These are phyloP conservation scores for Pistacia vera DNA, from an alignment of 345 rosid genomes.

Conservation along the genomic window DNA sequence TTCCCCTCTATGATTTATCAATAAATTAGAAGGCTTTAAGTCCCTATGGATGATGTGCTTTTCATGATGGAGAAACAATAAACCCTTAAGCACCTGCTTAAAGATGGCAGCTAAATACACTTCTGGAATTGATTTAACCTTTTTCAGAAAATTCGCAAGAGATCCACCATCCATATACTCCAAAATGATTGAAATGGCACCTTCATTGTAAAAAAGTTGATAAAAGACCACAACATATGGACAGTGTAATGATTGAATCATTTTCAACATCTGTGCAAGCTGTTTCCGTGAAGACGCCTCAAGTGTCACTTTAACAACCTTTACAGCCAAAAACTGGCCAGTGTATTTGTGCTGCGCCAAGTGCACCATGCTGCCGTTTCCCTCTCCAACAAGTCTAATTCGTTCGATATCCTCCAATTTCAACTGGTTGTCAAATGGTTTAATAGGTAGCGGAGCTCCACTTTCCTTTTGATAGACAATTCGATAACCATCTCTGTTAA, in stretches of 20 bases:
- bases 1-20: conserved; percentile 85
- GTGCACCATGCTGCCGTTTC: conserved; percentile 3
- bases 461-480: conserved; percentile 52
- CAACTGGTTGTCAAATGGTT: conserved; percentile 69
- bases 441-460: conserved; percentile 63
- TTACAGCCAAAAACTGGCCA: no score
- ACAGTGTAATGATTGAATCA: conserved; percentile 69
- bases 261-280: conserved; percentile 70
- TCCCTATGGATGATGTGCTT: conserved; percentile 80
- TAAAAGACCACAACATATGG: conserved; percentile 73
- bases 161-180: conserved; percentile 94
- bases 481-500: conserved; percentile 82
- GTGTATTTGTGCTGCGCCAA: no score
- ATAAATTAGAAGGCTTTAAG: conserved; percentile 77
- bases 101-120: conserved; percentile 65
- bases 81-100: conserved; percentile 78
- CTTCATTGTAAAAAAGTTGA: conserved; percentile 68
- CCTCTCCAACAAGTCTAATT: conserved; percentile 79
- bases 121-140: conserved; percentile 66
- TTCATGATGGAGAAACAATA: conserved; percentile 76
- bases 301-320: no score
- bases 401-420: conserved; percentile 68
- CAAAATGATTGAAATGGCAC: conserved; percentile 69
- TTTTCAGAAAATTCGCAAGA: conserved; percentile 67
- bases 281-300: conserved; percentile 45